Evolutionary conservation across 2,329 filamentous ascomycete genomes (phyloP).

Genomic region (Aspergillus candidus): DNA sequence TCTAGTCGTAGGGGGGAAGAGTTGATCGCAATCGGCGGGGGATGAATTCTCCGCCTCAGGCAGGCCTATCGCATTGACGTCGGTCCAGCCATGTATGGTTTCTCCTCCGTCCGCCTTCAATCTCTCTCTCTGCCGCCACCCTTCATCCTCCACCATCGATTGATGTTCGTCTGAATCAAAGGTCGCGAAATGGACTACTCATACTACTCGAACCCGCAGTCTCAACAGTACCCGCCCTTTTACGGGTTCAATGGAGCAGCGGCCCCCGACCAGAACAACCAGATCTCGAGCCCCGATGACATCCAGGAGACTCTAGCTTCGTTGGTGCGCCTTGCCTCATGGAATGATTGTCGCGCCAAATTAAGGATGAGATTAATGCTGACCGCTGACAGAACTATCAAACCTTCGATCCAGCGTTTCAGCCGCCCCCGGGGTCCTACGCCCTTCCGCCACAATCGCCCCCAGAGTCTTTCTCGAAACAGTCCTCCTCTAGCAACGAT

Average conservation of each 20-base stretch:
- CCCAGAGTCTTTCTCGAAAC: slow-evolving; percentile 30
- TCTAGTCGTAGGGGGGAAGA: no score
- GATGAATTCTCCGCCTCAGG: no score
- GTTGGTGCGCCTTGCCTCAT: slow-evolving; percentile 14
- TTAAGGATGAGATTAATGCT: slow-evolving; percentile 3
- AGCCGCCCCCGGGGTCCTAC: slow-evolving; percentile 22
- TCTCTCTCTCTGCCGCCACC: background rate
- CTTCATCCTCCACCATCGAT: background rate
- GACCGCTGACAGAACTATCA: slow-evolving; percentile 25
- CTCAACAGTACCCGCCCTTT: slow-evolving; percentile 47
- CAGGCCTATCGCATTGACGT: no score
- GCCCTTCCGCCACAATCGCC: slow-evolving; percentile 31
- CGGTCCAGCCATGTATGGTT: no score
- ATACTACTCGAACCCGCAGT: slow-evolving; percentile 41
- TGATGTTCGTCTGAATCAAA: background rate
- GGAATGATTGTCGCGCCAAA: background rate
- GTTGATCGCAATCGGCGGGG: no score
- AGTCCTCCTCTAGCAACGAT: slow-evolving; percentile 28
- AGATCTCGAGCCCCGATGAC: slow-evolving; percentile 38
- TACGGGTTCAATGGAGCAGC: slow-evolving; percentile 46
- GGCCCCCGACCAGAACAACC: slow-evolving; percentile 34
- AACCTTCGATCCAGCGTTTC: slow-evolving; percentile 35
- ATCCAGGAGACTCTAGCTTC: slow-evolving; percentile 39
- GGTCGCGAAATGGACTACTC: slow-evolving; percentile 50
- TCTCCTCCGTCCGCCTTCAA: background rate